Evolutionary conservation across 2,329 filamentous ascomycete genomes (phyloP).

Genomic region (Alternaria metachromatica): DNA sequence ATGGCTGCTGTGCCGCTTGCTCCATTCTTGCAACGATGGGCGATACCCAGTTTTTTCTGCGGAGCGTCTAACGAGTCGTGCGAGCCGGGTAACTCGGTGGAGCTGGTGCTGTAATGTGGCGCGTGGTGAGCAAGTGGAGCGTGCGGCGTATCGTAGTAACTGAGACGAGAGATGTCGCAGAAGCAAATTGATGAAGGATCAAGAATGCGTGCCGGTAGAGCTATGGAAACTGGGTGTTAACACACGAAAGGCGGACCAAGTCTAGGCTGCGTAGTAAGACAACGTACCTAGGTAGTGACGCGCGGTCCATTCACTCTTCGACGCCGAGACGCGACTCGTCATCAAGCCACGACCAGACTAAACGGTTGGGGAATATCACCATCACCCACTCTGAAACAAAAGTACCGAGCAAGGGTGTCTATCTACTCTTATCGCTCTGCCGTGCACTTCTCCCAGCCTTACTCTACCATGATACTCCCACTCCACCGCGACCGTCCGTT

Average conservation of each 20-base stretch:
- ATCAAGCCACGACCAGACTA: neutral
- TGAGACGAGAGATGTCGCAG: conserved; percentile 1
- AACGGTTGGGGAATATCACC: neutral
- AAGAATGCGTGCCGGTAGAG: neutral
- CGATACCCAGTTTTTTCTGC: conserved; percentile 27
- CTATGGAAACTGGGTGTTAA: neutral
- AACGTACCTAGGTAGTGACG: neutral
- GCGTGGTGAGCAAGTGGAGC: conserved; percentile 2
- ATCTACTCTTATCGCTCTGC: neutral
- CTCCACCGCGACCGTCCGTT: neutral
- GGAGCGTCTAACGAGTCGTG: conserved; percentile 17
- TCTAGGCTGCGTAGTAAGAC: neutral
- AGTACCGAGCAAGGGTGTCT: neutral
- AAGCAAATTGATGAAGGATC: neutral
- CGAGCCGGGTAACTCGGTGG: conserved; percentile 31
- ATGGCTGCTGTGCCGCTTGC: conserved; percentile 17
- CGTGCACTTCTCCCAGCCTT: neutral
- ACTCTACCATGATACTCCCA: neutral
- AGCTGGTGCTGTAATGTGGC: neutral
- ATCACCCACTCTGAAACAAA: neutral
- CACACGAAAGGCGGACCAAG: neutral
- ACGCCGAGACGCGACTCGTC: neutral
- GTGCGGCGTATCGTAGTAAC: conserved; percentile 10
- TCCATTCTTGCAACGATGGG: conserved; percentile 37
- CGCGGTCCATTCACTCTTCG: neutral